phyloP scores from a whole-genome alignment of 1,139 yeast genomes.

The Pichia sp. region DNA sequence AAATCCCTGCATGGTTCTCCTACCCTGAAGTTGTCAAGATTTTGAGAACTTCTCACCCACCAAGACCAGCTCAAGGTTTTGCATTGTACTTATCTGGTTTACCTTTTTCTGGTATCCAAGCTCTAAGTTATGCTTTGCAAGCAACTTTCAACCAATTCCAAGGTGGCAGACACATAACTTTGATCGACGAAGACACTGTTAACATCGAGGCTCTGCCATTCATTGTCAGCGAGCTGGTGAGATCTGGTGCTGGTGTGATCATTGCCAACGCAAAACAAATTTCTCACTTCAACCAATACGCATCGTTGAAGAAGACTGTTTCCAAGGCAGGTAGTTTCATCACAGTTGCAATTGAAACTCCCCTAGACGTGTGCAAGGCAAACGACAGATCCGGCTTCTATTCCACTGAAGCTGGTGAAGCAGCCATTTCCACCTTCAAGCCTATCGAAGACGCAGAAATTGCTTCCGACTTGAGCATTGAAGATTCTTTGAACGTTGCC shows the following conservation, averaged over 20 bases:
- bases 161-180: slow-evolving; percentile 81
- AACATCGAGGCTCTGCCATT: slow-evolving; percentile 45
- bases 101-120: slow-evolving; percentile 53
- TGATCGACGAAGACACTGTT: slow-evolving; percentile 50
- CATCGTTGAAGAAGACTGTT: slow-evolving; percentile 33
- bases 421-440: slow-evolving; percentile 39
- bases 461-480: slow-evolving; percentile 43
- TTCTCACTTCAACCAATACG: slow-evolving; percentile 38
- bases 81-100: slow-evolving; percentile 60
- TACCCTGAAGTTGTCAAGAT: slow-evolving; percentile 94
- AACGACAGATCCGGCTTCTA: slow-evolving; percentile 48
- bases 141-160: slow-evolving; percentile 85
- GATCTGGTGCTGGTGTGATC: slow-evolving; percentile 88
- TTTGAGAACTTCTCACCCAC: slow-evolving; percentile 89
- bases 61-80: slow-evolving; percentile 85
- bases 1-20: slow-evolving; percentile 95
- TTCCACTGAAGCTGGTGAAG: slow-evolving; percentile 42
- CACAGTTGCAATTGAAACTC: slow-evolving; percentile 47
- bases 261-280: slow-evolving; percentile 51
- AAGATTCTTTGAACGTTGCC: slow-evolving; percentile 52
- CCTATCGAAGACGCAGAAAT: slow-evolving; percentile 48
- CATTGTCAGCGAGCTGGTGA: slow-evolving; percentile 75
- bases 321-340: slow-evolving; percentile 47
- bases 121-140: slow-evolving; percentile 77
- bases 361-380: slow-evolving; percentile 41